A percentile compares a stretch with the other conserved stretches of the same genome.
phyloP scores from a whole-genome alignment of 1,139 yeast species.

The Pichia sp. region DNA sequence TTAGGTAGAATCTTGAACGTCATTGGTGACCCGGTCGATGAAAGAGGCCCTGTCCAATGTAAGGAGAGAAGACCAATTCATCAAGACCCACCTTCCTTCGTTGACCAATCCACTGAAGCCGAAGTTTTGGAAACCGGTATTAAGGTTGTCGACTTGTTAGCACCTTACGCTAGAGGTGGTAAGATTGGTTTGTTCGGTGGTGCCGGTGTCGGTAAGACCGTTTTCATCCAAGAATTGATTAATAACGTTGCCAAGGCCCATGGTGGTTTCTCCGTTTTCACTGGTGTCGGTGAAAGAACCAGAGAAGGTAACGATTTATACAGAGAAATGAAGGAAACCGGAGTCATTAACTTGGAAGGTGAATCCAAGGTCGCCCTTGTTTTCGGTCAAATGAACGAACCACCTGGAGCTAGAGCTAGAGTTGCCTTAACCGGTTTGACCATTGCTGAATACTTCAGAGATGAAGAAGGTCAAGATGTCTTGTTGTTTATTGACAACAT shows the following conservation, averaged over 20 bases:
- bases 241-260: conserved; percentile 99
- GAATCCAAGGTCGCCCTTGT: conserved; percentile 99
- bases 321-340: conserved; percentile 99
- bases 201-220: conserved; percentile 99
- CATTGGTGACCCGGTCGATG: conserved; percentile 99
- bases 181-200: conserved; percentile 99
- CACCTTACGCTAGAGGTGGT: conserved; percentile 99
- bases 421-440: conserved; percentile 99
- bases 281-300: conserved; percentile 99
- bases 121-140: conserved; percentile 99
- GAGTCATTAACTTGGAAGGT: conserved; percentile 99
- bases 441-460: conserved; percentile 99
- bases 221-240: conserved; percentile 98
- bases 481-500: conserved; percentile 98
- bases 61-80: conserved; percentile 95
- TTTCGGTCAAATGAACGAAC: conserved; percentile 99
- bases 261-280: conserved; percentile 99
- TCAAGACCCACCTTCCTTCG: conserved; percentile 94
- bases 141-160: conserved; percentile 98
- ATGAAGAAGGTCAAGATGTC: conserved; percentile 99
- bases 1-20: conserved; percentile 98
- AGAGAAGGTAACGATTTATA: conserved; percentile 99
- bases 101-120: conserved; percentile 95
- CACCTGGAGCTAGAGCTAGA: conserved; percentile 99
- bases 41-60: conserved; percentile 96